Conservation (phyloP, 225 moss, liverwort and hornwort species). For the Anthoceros angustus region DNA sequence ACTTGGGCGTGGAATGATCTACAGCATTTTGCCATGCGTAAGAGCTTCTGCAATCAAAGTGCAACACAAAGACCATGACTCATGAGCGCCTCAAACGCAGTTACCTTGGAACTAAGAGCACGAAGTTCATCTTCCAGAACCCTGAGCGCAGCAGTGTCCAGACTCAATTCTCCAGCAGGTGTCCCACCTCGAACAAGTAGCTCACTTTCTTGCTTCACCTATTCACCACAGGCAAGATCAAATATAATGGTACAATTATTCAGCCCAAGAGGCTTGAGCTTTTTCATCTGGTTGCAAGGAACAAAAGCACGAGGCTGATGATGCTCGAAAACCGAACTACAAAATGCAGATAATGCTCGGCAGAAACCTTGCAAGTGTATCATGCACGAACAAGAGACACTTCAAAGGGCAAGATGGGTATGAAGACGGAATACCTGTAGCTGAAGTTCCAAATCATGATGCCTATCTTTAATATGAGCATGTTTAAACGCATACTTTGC, state of each 20-base stretch:
- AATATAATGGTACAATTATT: too few species aligned
- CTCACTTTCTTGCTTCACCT: constrained; percentile 58
- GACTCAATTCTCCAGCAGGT: constrained; percentile 22
- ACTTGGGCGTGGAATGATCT: constrained; percentile 58
- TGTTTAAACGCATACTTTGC: constrained; percentile 57
- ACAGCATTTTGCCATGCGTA: background rate
- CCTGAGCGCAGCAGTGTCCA: constrained; percentile 24
- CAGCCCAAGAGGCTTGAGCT: background rate
- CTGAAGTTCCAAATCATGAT: constrained; percentile 32
- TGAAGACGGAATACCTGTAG: constrained; percentile 29
- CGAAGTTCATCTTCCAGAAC: constrained; percentile 35
- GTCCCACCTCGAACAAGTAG: constrained; percentile 50
- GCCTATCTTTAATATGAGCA: constrained; percentile 26
- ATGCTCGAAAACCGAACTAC: background rate
- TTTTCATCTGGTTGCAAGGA: background rate
- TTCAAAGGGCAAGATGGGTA: too few species aligned
- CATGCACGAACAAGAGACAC: too few species aligned
- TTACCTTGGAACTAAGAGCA: constrained; percentile 22
- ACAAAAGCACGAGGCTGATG: background rate
- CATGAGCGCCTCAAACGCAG: too few species aligned
- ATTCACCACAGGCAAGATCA: background rate
- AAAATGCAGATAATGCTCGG: background rate
- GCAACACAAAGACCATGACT: too few species aligned
- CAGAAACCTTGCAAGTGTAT: too few species aligned
- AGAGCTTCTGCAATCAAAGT: background rate